Evolutionary conservation across 805 yeast genomes (phyloP), one percentile per base, ranked within the genome.

Genomic region (Komagataella populi): DNA sequence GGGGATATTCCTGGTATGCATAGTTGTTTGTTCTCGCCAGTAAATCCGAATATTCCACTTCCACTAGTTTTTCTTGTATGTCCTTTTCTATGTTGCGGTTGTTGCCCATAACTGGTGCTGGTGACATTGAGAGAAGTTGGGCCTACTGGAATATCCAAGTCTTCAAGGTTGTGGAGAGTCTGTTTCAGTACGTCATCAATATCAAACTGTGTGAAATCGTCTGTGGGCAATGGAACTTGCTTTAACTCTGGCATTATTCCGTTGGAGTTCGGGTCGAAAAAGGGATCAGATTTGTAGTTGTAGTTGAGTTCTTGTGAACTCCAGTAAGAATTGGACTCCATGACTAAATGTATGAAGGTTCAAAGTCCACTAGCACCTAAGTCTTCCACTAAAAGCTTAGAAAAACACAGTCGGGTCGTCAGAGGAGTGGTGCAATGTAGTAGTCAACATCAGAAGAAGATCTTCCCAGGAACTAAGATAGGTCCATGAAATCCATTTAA

Each of bases 41-140:
- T 68, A 56, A 76, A 84, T 0, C 95, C 95, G 64, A 85, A 85
- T 23, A 85, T 84, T 2, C 86, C 91, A 3, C 91, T 83, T 12
- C 95, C 95, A 68, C 89, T 83, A 17, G 77, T 71, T 53, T 80
- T 78, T 56, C 87, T 75, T 50, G 74, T 65, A 60, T 84, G 91
- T 22, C 64, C 61, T 52, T 56, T 60, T 16, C 14, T 30, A 14
- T 22, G 47, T 23, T 20, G 47, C 8, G 47, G 17, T n/a, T 45
- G 47, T 14, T 45, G 22, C 5, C 17, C 47, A 22, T 45, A 23
- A 7, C 47, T 45, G 24, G n/a, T 45, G 17, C 14, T 12, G 4
- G 14, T 14, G 4, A 23, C 23, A 22, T 18, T 23, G 7, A 45
- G n/a, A 18, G 47, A 45, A 5, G 39, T 14, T 30, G 39, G 39